Base-by-base conservation (phyloP, 306 rosid species). In the Quercus wislizeni region DNA sequence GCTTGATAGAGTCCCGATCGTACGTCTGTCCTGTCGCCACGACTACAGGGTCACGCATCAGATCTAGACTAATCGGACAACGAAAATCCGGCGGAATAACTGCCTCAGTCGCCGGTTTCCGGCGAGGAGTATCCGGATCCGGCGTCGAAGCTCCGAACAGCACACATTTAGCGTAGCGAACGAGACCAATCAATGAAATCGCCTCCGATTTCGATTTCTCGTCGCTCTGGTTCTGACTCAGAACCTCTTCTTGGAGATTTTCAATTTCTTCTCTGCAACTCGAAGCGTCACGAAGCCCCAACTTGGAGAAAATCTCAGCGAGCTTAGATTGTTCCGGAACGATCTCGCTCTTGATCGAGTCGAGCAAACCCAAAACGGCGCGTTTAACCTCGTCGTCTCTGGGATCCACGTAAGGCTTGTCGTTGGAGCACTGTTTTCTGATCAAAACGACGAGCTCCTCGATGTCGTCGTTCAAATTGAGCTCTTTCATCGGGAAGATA, bases 11-110 rank as follows among this genome's bases (percentile, higher is more conserved):
- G 2, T 74, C 90, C 0, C 94, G 89, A 85, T 96, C 98, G 80
- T 93, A 96, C 76, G 98, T 96, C 88, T 96, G 99, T 18, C 99
- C 99, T 0, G 99, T 96, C 2, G 99, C 94, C 90, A 90, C 97
- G 57, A 92, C 92, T 0, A 96, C 99, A 0, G 99, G 99, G 25
- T 93, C 97, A 17, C 83, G 83, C 93, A 96, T 96, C 2, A 96
- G 79, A 19, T 96, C 99, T 0, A 96, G 81, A 7, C 86, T 91
- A 3, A 96, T 93, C 55, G 99, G 99, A 6, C 98, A 93, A 81
- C 92, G 80, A 80, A 88, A 96, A 73, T 96, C 99, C 0, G 84
- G 67, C 57, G 98, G 99, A 6, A 81, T 12, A 4, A 64, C 76
- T 0, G 86, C 0, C 6, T 92, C 99, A 43, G 82, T 72, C 5